Evolutionary conservation across 805 yeast genomes (phyloP).

Genomic region (Candida pini): DNA sequence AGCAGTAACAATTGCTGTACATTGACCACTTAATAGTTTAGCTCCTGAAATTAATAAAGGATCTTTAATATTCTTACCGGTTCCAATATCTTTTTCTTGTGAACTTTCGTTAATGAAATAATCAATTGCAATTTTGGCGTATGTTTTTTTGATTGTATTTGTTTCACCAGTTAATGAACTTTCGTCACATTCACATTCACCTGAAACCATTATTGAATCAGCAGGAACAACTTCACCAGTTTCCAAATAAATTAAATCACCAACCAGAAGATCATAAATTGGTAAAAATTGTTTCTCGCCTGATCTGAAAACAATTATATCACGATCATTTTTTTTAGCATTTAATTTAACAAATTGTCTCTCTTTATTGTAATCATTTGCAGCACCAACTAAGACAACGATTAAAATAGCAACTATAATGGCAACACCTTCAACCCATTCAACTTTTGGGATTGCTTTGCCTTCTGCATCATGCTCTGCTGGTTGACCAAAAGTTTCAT

Average conservation of each 20-base stretch:
- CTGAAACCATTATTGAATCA: constrained; percentile 70
- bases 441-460: constrained; percentile 70
- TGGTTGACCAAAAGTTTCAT: constrained; percentile 86
- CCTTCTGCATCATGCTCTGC: constrained; percentile 76
- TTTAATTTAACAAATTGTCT: constrained; percentile 84
- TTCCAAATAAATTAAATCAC: constrained; percentile 76
- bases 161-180: constrained; percentile 93
- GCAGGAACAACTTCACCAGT: constrained; percentile 95
- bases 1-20: constrained; percentile 80
- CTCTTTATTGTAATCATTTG: constrained; percentile 96
- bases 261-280: constrained; percentile 73
- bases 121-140: constrained; percentile 41
- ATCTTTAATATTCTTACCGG: constrained; percentile 49
- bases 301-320: constrained; percentile 67
- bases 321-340: constrained; percentile 80
- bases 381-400: constrained; percentile 90
- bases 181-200: constrained; percentile 86
- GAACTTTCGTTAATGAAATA: constrained; percentile 20
- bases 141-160: constrained; percentile 65
- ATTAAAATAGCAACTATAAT: constrained; percentile 86
- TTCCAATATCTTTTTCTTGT: constrained; percentile 32
- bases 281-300: constrained; percentile 65
- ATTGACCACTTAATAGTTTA: constrained; percentile 80
- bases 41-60: constrained; percentile 90
- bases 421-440: constrained; percentile 99